These are phyloP conservation scores for Ophiostoma quercus DNA, from an alignment of 2,329 filamentous ascomycete genomes.

Conservation along the genomic window DNA sequence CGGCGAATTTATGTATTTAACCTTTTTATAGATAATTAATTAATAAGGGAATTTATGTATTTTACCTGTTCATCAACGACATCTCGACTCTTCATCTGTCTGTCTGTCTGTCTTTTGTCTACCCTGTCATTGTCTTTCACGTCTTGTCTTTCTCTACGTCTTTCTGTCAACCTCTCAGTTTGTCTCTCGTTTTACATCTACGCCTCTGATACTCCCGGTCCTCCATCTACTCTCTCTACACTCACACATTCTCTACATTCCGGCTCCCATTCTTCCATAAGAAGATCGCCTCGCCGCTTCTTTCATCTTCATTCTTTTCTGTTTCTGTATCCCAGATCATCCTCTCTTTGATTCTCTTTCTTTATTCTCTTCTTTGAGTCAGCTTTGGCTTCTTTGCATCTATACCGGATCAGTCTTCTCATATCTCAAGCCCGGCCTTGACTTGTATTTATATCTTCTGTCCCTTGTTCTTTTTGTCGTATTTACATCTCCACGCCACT, in stretches of 20 bases:
- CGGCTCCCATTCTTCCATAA: not conserved
- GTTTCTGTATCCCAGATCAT: not conserved
- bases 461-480: not conserved
- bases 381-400: not conserved
- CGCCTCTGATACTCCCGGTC: not conserved
- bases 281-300: not conserved
- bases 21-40: not conserved
- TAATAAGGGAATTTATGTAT: not conserved
- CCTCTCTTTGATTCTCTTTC: not conserved
- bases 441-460: not conserved
- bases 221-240: no score
- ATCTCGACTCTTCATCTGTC: not conserved
- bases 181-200: not conserved
- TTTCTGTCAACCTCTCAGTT: not conserved
- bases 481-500: not conserved
- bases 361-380: not conserved
- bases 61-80: not conserved
- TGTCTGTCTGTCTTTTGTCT: not conserved
- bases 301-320: constrained; percentile 9
- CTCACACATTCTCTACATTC: not conserved
- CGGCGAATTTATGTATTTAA: not conserved
- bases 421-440: not conserved
- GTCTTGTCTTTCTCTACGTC: not conserved
- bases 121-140: not conserved
- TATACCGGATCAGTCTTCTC: not conserved